Evolutionary conservation across 208 protist genomes (phyloP), one percentile per base, ranked within the genome.

Genomic region (Naegleria gruberi): DNA sequence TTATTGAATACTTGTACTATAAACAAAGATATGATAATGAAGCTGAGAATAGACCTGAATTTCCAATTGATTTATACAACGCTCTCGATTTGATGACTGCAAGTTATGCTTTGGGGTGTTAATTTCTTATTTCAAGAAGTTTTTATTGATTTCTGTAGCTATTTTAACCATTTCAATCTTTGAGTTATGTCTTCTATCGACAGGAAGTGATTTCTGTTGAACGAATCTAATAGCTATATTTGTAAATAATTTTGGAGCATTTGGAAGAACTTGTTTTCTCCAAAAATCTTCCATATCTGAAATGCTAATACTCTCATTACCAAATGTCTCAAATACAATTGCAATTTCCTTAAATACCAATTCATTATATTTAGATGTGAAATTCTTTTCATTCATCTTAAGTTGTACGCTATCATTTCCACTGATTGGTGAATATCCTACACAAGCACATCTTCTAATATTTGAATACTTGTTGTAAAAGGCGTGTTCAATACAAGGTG

Each of bases 1-100:
- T 84, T 0, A 74, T 90, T 40, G 1, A 90, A 55, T 90, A 90
- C 37, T 90, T 90, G 19, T 84, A 90, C 19, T 90, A 90, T 84
- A 90, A 90, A 55, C 19, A 40, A 55, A 19, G 81, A 23, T 90
- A 55, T 10, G 87, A 90, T 37, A 7, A 7, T 26, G 46, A 90
- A 34, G 23, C 87, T 30, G 87, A 90, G 7, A 37, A 74, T 6
- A 45, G 87, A 55, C 87, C 87, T 40, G 43, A 57, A 90, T 90
- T 90, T 74, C 46, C 26, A n/a, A 73, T 90, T 15, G 87, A 90
- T 4, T 19, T 42, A 26, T 40, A 10, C 40, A 7, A 10, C 6
- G 87, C 87, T 41, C 40, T 90, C 0, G 41, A 90, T 15, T 30
- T 90, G 0, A 90, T 90, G 73, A 37, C 45, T 17, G 85, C 41